Conservation (phyloP, 1,284 basidiomycete species). For the Takashimella koratensis region DNA sequence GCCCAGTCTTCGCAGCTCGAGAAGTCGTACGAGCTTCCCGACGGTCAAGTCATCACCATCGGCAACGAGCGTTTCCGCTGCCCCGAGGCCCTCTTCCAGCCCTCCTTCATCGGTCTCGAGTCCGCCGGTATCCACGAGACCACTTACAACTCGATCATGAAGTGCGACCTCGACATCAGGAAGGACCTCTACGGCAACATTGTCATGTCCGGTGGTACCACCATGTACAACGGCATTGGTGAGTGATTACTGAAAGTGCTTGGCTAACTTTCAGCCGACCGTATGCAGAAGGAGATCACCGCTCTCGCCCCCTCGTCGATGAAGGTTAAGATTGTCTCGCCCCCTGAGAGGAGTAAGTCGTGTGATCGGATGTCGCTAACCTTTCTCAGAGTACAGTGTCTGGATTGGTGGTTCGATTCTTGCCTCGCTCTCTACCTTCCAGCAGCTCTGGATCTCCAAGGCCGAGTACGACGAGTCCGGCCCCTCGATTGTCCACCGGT, state of each 20-base stretch:
- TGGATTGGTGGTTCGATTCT: slow-evolving; percentile 99
- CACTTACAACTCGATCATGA: slow-evolving; percentile 82
- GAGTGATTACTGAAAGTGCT: slow-evolving; percentile 8
- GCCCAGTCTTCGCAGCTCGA: slow-evolving; percentile 87
- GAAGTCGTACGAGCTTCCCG: slow-evolving; percentile 94
- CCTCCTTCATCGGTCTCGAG: slow-evolving; percentile 87
- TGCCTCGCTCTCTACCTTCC: slow-evolving; percentile 93
- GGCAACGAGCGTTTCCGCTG: slow-evolving; percentile 97
- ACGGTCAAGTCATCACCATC: slow-evolving; percentile 95
- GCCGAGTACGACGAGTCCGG: slow-evolving; percentile 77
- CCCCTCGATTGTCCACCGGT: slow-evolving; percentile 74
- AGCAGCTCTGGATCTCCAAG: slow-evolving; percentile 56
- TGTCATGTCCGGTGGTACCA: slow-evolving; percentile 89
- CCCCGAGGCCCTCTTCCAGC: slow-evolving; percentile 97
- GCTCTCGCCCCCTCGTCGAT: slow-evolving; percentile 72
- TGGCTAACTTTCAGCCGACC: slow-evolving; percentile 58
- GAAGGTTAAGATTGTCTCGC: slow-evolving; percentile 69
- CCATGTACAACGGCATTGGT: slow-evolving; percentile 92
- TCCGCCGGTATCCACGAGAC: slow-evolving; percentile 93
- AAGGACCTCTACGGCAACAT: slow-evolving; percentile 53
- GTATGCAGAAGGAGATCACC: slow-evolving; percentile 97
- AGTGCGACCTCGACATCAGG: slow-evolving; percentile 58
- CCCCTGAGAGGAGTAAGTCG: slow-evolving; percentile 69
- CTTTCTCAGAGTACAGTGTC: slow-evolving; percentile 68
- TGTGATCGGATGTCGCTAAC: slow-evolving; percentile 1